Evolutionary conservation across 1,284 basidiomycete genomes (phyloP).

Genomic region (Ganoderma resinaceum): DNA sequence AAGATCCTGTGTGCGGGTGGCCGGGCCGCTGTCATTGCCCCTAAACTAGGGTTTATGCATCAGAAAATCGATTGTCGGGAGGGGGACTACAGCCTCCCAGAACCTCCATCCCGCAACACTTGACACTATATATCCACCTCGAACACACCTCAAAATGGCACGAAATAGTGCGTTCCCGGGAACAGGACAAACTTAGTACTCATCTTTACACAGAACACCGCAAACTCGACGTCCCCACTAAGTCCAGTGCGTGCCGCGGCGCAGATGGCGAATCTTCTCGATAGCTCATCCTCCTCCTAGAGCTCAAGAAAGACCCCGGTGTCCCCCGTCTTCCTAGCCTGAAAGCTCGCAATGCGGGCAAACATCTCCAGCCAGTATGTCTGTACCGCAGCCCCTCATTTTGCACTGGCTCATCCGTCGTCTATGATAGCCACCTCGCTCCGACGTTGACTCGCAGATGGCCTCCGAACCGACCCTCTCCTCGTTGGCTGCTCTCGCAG

Average conservation of each 20-base stretch:
- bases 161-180: constrained; percentile 57
- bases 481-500: constrained; percentile 58
- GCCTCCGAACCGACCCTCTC: constrained; percentile 75
- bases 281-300: constrained; percentile 44
- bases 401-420: constrained; percentile 9
- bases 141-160: constrained; percentile 48
- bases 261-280: background rate
- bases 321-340: constrained; percentile 78
- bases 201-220: constrained; percentile 44
- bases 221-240: constrained; percentile 57
- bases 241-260: constrained; percentile 53
- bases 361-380: constrained; percentile 51
- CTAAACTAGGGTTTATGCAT: background rate
- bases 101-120: background rate
- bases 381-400: background rate
- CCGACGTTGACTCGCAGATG: constrained; percentile 70
- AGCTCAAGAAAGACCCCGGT: constrained; percentile 85
- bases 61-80: constrained; percentile 5
- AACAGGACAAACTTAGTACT: constrained; percentile 6
- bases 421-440: constrained; percentile 22
- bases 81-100: no score
- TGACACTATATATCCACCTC: no score
- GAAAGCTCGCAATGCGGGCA: constrained; percentile 65
- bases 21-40: background rate
- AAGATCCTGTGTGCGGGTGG: no score